Evolutionary conservation across 2,329 filamentous ascomycete species (phyloP).

Genomic region (Rosellinia necatrix): DNA sequence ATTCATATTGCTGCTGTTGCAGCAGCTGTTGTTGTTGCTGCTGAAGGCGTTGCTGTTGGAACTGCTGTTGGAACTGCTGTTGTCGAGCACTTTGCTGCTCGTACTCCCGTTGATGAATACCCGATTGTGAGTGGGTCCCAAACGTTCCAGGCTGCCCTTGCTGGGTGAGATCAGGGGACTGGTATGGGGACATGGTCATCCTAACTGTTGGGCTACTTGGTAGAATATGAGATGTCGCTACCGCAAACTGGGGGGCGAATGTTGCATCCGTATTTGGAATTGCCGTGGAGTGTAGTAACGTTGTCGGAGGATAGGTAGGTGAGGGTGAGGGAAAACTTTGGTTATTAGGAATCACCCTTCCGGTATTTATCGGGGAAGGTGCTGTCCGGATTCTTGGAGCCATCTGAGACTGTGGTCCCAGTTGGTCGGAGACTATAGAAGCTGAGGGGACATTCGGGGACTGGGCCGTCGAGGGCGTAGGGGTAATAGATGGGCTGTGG

Average conservation of each 20-base stretch:
- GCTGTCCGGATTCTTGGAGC: slow-evolving; percentile 11
- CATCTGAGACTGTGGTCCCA: slow-evolving; percentile 1
- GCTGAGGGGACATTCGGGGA: slow-evolving; percentile 10
- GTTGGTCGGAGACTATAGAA: slow-evolving; percentile 3
- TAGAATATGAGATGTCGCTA: background rate
- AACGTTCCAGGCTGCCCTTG: slow-evolving; percentile 18
- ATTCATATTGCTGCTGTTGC: slow-evolving; percentile 4
- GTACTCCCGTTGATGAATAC: background rate
- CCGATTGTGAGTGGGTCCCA: slow-evolving; percentile 5
- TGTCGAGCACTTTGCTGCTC: slow-evolving; percentile 3
- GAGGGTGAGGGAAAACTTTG: slow-evolving; percentile 22
- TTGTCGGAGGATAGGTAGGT: slow-evolving; percentile 15
- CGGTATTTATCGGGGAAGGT: slow-evolving; percentile 5
- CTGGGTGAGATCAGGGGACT: slow-evolving; percentile 4
- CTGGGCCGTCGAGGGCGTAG: slow-evolving; percentile 9
- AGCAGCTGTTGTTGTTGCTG: background rate
- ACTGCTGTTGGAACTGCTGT: slow-evolving; percentile 5
- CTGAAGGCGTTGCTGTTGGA: slow-evolving; percentile 6
- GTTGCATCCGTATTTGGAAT: slow-evolving; percentile 10
- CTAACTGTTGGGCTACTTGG: slow-evolving; percentile 10
- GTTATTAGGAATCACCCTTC: slow-evolving; percentile 2
- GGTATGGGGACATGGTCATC: slow-evolving; percentile 6
- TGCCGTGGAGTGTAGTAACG: background rate
- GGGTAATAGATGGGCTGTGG: slow-evolving; percentile 8
- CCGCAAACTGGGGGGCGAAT: slow-evolving; percentile 13